Evolutionary conservation across 371 early-diverging fungal species (phyloP), one percentile per base, ranked within the genome.

Genomic region (Homolaphlyctis polyrhiza): DNA sequence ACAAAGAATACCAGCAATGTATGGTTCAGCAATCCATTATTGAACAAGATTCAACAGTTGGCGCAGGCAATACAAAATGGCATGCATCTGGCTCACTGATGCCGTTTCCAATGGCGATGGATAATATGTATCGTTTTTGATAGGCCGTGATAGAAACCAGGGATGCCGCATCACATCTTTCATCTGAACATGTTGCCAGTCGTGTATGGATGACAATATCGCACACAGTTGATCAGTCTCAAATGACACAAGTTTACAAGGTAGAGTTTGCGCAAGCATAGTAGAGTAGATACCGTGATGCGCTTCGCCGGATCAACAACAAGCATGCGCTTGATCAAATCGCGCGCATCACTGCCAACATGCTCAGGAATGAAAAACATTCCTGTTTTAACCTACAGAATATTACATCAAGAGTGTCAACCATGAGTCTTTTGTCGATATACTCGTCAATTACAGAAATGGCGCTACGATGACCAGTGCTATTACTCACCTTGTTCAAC

Each of bases 341-440:
- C 89, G 62, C 77, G 74, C 13, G 90, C 87, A 52, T 77, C 81
- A 13, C 71, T 54, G 43, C 86, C 81, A 52, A 90, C 73, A 33
- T 80, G 76, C 16, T 87, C 79, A 1, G 91, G 89, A 64, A 91
- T 76, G 45, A 63, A 61, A 66, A 61, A 79, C 47, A 64, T 55
- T 21, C 77, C 77, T 8, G 61, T 35, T 54, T 78, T 77, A 55
- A 77, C 75, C 74, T 73, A 47, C 1, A 18, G 23, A 11, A 64
- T 21, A 65, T 67, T 45, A 8, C 30, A 13, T 51, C 52, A 8
- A 13, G 13, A 13, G 8, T 27, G 8, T 39, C 34, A 34, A 27
- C 11, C 23, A 6, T 6, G 57, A 4, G 28, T 18, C 35, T 55
- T 13, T 13, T n/a, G 6, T 14, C 6, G 27, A 25, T 49, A 18